phyloP scores from a whole-genome alignment of 352 stramenopile species.

The Phytophthora cajani region DNA sequence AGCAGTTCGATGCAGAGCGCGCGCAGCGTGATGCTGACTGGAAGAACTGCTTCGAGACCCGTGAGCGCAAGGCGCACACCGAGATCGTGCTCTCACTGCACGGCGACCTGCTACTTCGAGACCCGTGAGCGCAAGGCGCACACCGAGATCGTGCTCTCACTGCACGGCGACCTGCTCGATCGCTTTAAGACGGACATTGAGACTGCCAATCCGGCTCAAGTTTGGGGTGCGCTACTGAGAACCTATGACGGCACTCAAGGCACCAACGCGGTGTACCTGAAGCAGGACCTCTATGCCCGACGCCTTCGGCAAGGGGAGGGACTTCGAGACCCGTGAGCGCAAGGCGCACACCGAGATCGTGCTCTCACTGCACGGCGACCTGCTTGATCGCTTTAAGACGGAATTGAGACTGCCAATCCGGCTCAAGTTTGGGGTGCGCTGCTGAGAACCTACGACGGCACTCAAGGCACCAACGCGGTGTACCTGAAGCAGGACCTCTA shows the following conservation, averaged over 20 bases:
- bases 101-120: not conserved
- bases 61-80: too few species aligned
- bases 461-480: constrained; percentile 2
- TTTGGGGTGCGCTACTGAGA: constrained; percentile 1
- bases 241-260: constrained; percentile 6
- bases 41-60: too few species aligned
- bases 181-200: constrained; percentile 9
- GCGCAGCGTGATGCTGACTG: too few species aligned
- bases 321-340: too few species aligned
- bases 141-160: not conserved
- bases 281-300: constrained; percentile 9
- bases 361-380: too few species aligned
- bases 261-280: constrained; percentile 5
- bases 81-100: constrained; percentile 4
- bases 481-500: constrained; percentile 14
- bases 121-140: too few species aligned
- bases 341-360: too few species aligned
- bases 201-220: not conserved
- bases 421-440: not conserved
- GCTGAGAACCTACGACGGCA: constrained; percentile 5
- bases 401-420: constrained; percentile 8
- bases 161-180: not conserved
- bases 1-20: too few species aligned
- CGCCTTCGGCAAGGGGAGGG: not conserved
- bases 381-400: constrained; percentile 2